Conservation (phyloP, 2,329 filamentous ascomycete genomes). For the Sporothrix sp. region DNA sequence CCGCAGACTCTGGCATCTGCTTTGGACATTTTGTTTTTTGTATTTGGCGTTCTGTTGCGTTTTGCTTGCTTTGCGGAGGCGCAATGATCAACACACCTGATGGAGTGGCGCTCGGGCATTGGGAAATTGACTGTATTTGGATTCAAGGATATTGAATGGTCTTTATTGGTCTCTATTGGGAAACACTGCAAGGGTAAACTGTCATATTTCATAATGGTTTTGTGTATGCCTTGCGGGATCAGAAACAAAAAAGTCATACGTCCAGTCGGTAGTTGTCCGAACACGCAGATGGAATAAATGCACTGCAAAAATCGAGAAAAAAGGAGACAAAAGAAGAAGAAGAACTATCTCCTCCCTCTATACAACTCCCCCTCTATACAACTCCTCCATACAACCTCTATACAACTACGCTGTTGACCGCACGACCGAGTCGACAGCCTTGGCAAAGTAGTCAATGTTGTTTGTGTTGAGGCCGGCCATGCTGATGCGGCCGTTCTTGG, state of each 20-base stretch:
- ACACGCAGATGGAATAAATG: not conserved
- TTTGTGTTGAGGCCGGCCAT: slow-evolving; percentile 95
- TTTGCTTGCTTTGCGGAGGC: no score
- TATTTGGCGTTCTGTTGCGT: no score
- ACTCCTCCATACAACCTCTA: not conserved
- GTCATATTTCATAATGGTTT: not conserved
- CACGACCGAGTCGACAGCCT: slow-evolving; percentile 79
- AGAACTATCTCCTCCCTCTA: no score
- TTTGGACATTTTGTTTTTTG: no score
- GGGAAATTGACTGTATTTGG: no score
- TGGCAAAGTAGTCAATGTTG: slow-evolving; percentile 89
- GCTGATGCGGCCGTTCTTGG: slow-evolving; percentile 94
- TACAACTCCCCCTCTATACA: not conserved
- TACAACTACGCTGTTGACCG: slow-evolving; percentile 36
- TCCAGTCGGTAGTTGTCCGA: not conserved
- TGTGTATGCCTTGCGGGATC: not conserved
- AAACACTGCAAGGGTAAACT: no score
- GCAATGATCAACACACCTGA: no score
- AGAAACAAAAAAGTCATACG: not conserved
- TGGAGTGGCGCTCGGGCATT: no score
- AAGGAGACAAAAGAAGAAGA: no score
- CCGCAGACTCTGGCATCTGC: no score
- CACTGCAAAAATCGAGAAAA: not conserved
- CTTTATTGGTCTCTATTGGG: no score
- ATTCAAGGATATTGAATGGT: no score